Conservation (phyloP, 805 yeast species). For the Wickerhamiella hasegawae region DNA sequence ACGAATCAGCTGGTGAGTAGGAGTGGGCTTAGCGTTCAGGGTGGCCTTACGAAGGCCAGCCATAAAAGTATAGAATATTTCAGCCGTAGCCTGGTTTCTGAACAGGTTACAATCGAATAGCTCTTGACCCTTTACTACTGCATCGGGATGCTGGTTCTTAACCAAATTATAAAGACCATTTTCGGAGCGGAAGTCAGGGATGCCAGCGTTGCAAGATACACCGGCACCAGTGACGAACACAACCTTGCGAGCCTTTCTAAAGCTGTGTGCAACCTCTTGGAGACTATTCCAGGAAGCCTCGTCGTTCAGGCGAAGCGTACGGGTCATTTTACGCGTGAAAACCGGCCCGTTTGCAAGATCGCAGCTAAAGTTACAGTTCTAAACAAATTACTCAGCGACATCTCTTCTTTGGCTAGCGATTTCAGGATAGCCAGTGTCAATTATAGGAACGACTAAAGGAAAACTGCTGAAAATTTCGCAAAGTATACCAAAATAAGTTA, state of each 20-base stretch:
- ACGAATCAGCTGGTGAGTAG: slow-evolving; percentile 62
- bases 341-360: too few relatives aligned
- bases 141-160: slow-evolving; percentile 41
- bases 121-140: slow-evolving; percentile 70
- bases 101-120: slow-evolving; percentile 78
- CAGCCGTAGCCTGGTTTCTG: slow-evolving; percentile 45
- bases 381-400: too few relatives aligned
- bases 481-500: too few relatives aligned
- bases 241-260: slow-evolving; percentile 26
- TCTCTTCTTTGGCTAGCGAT: too few relatives aligned
- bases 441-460: too few relatives aligned
- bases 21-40: slow-evolving; percentile 57
- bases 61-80: slow-evolving; percentile 81
- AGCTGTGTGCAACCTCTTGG: slow-evolving; percentile 29
- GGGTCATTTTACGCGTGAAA: too few relatives aligned
- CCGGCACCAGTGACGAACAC: slow-evolving; percentile 88
- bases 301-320: not conserved
- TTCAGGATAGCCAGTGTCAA: too few relatives aligned
- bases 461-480: too few relatives aligned
- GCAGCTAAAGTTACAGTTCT: too few relatives aligned
- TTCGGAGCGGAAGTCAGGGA: slow-evolving; percentile 82
- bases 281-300: slow-evolving; percentile 18
- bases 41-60: slow-evolving; percentile 55
- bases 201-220: slow-evolving; percentile 90
- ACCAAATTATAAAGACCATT: slow-evolving; percentile 70